Evolutionary conservation across 169 alveolate species (phyloP).

Genomic region (Condylostoma magnum): DNA sequence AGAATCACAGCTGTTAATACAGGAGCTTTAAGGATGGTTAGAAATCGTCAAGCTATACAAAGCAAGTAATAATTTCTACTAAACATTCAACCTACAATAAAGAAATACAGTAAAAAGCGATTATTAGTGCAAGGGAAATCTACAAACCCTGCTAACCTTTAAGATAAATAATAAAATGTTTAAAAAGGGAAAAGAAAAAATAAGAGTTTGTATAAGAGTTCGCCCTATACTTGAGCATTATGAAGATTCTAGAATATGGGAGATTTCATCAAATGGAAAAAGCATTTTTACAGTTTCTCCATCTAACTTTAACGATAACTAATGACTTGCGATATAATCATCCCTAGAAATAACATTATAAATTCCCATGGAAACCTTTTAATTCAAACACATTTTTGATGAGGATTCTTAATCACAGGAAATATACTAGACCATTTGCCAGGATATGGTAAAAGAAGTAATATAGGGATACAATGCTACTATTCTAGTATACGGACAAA

Average conservation of each 20-base stretch:
- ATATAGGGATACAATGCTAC: constrained; percentile 80
- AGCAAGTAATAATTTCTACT: too few species aligned
- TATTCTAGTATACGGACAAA: constrained; percentile 77
- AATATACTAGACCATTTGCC: constrained; percentile 8
- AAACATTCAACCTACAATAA: too few species aligned
- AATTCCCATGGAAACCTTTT: background rate
- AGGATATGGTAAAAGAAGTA: constrained; percentile 14
- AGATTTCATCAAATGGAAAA: background rate
- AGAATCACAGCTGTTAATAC: too few species aligned
- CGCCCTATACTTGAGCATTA: constrained; percentile 18
- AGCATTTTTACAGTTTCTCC: constrained; percentile 1
- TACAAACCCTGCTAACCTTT: too few species aligned
- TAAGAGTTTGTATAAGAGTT: constrained; percentile 25
- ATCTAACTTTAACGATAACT: too few species aligned
- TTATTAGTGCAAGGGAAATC: too few species aligned
- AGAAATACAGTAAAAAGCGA: too few species aligned
- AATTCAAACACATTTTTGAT: constrained; percentile 2
- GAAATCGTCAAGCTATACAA: too few species aligned
- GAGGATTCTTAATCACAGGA: constrained; percentile 22
- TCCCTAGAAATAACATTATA: too few species aligned
- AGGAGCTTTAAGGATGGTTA: too few species aligned
- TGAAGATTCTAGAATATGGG: constrained; percentile 33
- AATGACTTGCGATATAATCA: too few species aligned
- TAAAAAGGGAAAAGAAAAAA: constrained; percentile 11
- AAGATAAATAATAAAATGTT: too few species aligned